A percentile compares a stretch with the other conserved stretches of the same genome.
Evolutionary conservation across 148 eudicot genomes (phyloP).

Genomic region (Chenopodium berlandieri): DNA sequence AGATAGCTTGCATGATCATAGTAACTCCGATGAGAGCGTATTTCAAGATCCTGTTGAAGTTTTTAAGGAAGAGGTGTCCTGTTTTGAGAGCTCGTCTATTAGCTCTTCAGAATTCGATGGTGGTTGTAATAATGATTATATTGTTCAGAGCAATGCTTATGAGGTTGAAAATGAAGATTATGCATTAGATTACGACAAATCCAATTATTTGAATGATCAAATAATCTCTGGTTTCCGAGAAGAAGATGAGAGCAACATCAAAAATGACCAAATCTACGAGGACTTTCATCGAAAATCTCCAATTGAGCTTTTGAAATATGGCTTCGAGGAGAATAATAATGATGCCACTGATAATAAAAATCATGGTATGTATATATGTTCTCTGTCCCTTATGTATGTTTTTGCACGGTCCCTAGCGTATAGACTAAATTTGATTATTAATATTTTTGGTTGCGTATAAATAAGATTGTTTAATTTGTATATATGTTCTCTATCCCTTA

Average conservation of each 20-base stretch:
- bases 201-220: neutral
- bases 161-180: conserved; percentile 34
- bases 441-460: too few species aligned
- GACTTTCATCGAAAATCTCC: neutral
- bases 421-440: too few species aligned
- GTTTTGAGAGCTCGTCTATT: neutral
- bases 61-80: conserved; percentile 7
- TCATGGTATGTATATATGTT: neutral
- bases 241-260: neutral
- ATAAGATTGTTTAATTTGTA: too few species aligned
- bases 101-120: conserved; percentile 3
- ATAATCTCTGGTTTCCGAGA: neutral
- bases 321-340: neutral
- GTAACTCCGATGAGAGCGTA: conserved; percentile 17
- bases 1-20: neutral
- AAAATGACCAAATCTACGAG: neutral
- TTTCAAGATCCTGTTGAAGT: conserved; percentile 22
- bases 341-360: neutral
- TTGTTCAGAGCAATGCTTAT: neutral
- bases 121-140: neutral
- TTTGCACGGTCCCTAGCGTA: too few species aligned
- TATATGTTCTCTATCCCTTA: too few species aligned
- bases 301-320: neutral
- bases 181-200: conserved; percentile 12
- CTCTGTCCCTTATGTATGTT: neutral